Percentiles rank a stretch among this genome's conserved stretches.
Evolutionary conservation across 805 yeast genomes (phyloP).

Genomic region (Yarrowia hollandica): DNA sequence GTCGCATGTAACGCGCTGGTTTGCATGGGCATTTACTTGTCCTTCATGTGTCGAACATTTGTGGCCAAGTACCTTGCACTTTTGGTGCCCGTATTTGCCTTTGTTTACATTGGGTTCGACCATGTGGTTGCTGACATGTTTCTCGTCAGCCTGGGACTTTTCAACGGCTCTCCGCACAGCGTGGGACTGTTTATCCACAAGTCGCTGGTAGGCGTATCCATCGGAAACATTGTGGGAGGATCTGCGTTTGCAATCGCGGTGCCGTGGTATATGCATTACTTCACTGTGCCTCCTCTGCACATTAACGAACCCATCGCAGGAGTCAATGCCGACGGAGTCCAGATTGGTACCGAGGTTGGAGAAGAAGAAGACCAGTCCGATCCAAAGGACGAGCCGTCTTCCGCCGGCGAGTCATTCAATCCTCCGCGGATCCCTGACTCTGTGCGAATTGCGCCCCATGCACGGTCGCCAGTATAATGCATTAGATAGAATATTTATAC

Average conservation of each 20-base stretch:
- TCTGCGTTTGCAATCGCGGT: neutral
- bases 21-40: constrained; percentile 19
- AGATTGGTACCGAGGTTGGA: constrained; percentile 12
- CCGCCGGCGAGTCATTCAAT: neutral
- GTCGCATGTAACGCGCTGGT: constrained; percentile 16
- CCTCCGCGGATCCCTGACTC: neutral
- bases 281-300: neutral
- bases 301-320: constrained; percentile 6
- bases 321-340: neutral
- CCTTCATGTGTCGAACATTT: constrained; percentile 20
- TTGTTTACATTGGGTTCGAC: constrained; percentile 6
- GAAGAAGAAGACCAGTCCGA: too few relatives aligned
- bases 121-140: constrained; percentile 27
- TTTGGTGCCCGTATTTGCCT: constrained; percentile 3
- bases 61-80: constrained; percentile 4
- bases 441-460: neutral
- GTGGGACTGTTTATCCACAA: constrained; percentile 30
- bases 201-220: constrained; percentile 22
- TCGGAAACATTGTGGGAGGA: constrained; percentile 9
- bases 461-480: constrained; percentile 17
- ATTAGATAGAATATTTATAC: constrained; percentile 11
- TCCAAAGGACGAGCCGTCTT: constrained; percentile 12
- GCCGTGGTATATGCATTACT: neutral
- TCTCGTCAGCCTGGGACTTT: neutral
- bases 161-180: constrained; percentile 17